phyloP scores from a whole-genome alignment of 2,329 filamentous ascomycete species.

The Fusarium heterosporum region DNA sequence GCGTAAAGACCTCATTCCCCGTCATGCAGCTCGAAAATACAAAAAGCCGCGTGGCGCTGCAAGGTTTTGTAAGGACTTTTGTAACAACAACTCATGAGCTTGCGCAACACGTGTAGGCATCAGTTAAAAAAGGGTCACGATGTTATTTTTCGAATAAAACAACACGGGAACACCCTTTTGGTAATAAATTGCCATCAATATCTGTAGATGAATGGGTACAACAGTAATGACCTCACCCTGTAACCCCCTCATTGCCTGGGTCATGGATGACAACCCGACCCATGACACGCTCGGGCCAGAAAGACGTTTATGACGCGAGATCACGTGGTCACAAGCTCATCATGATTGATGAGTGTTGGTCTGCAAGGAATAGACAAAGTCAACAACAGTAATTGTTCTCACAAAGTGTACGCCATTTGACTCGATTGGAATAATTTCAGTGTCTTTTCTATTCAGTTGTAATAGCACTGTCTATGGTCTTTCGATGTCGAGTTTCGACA shows the following conservation, averaged over 20 bases:
- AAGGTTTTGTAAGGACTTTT: slow-evolving; percentile 44
- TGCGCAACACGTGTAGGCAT: slow-evolving; percentile 26
- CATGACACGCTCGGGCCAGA: slow-evolving; percentile 41
- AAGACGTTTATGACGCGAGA: slow-evolving; percentile 51
- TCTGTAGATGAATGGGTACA: slow-evolving; percentile 3
- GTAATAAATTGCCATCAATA: background rate
- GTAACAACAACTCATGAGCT: background rate
- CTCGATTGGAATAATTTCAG: background rate
- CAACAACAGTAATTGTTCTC: background rate
- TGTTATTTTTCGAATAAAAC: slow-evolving; percentile 1
- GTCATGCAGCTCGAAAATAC: slow-evolving; percentile 30
- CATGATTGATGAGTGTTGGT: background rate
- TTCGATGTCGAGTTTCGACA: background rate
- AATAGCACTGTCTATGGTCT: background rate
- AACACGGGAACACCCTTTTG: background rate
- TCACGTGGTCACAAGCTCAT: slow-evolving; percentile 47
- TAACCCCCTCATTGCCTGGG: slow-evolving; percentile 28
- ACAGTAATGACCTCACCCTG: slow-evolving; percentile 33
- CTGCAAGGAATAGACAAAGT: background rate
- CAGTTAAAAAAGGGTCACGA: slow-evolving; percentile 2
- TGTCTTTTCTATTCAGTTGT: background rate
- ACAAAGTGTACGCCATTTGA: background rate
- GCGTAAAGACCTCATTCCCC: slow-evolving; percentile 16
- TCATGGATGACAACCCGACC: slow-evolving; percentile 13
- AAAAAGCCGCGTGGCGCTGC: slow-evolving; percentile 42